A percentile compares a stretch with the other conserved stretches of the same genome.
Conservation (phyloP, 2,329 filamentous ascomycete genomes). For the Alternaria gansuensis region DNA sequence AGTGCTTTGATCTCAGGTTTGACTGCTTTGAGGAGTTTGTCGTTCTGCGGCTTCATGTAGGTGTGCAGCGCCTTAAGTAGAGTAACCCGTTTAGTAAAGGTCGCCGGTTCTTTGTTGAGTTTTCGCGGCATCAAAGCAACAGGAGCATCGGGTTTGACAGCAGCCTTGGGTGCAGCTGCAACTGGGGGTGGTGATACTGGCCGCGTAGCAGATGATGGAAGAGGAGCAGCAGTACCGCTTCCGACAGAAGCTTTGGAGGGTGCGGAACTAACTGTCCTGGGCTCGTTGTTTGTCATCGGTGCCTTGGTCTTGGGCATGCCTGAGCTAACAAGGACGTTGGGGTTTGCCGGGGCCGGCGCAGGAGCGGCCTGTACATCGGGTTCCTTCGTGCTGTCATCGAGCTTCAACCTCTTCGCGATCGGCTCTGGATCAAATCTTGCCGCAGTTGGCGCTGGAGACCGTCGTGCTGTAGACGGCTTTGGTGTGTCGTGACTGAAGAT, state of each 20-base stretch:
- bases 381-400: conserved; percentile 31
- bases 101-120: conserved; percentile 61
- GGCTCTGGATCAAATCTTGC: conserved; percentile 20
- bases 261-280: conserved; percentile 7
- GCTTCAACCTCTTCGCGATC: conserved; percentile 45
- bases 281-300: conserved; percentile 16
- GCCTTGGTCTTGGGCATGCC: conserved; percentile 29
- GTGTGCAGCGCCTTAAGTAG: conserved; percentile 69
- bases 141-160: conserved; percentile 54
- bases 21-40: conserved; percentile 64
- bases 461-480: conserved; percentile 13
- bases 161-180: conserved; percentile 23
- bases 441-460: conserved; percentile 10
- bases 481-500: conserved; percentile 64
- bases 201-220: conserved; percentile 39
- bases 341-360: conserved; percentile 12
- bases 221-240: conserved; percentile 10
- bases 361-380: conserved; percentile 7
- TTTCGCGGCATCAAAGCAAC: conserved; percentile 71
- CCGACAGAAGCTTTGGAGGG: conserved; percentile 14
- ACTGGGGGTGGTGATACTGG: conserved; percentile 46
- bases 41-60: conserved; percentile 73
- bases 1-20: conserved; percentile 64
- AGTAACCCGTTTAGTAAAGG: conserved; percentile 45
- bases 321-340: conserved; percentile 39